phyloP scores from a whole-genome alignment of 2,329 filamentous ascomycete species.

The Stachybotrys chartarum region DNA sequence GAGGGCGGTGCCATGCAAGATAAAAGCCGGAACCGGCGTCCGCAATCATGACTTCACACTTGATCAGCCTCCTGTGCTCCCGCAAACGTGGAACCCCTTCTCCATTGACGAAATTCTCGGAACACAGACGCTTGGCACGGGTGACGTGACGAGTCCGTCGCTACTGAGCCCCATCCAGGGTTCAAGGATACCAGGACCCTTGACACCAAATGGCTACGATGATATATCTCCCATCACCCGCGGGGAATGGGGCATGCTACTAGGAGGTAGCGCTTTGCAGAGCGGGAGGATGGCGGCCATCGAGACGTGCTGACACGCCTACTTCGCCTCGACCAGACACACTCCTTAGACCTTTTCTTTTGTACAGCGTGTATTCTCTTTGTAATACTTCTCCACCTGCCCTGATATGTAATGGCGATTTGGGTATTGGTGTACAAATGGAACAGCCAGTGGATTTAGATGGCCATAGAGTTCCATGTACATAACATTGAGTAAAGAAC shows the following conservation, averaged over 20 bases:
- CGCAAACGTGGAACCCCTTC: slow-evolving; percentile 8
- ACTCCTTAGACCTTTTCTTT: neutral
- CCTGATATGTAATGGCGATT: neutral
- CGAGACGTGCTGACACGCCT: slow-evolving; percentile 20
- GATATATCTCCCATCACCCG: slow-evolving; percentile 57
- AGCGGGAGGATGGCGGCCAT: slow-evolving; percentile 40
- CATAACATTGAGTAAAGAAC: neutral
- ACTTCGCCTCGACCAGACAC: neutral
- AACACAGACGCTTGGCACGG: neutral
- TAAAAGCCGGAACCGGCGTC: neutral
- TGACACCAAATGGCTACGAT: slow-evolving; percentile 52
- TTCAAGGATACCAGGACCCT: slow-evolving; percentile 31
- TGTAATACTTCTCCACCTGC: too few species aligned
- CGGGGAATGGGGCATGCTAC: slow-evolving; percentile 56
- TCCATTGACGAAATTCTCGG: neutral
- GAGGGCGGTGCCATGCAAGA: neutral
- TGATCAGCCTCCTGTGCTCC: neutral
- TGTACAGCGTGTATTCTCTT: neutral
- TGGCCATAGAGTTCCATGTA: neutral
- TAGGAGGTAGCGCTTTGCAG: slow-evolving; percentile 39
- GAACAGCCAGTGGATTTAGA: neutral
- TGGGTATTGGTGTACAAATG: slow-evolving; percentile 1
- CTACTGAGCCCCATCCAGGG: slow-evolving; percentile 11
- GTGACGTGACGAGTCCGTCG: neutral
- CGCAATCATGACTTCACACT: neutral